Conservation (phyloP, 2,329 filamentous ascomycete species). For the Karstenula rhodostoma region DNA sequence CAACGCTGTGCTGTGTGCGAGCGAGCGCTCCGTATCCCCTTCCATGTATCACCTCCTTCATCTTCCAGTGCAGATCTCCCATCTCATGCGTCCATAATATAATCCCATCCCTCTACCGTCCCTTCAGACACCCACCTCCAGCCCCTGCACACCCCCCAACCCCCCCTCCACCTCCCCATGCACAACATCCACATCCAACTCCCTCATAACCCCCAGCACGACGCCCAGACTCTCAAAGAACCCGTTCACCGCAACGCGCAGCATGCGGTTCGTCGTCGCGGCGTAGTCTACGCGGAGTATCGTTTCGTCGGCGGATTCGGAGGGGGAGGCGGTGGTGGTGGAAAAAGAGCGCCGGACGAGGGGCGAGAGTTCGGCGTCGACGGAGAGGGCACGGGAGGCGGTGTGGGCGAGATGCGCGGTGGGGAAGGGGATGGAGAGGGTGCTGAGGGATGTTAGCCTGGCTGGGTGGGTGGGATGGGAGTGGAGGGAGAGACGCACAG, state of each 20-base stretch:
- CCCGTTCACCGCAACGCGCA: conserved; percentile 93
- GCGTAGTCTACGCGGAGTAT: conserved; percentile 79
- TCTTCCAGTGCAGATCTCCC: background rate
- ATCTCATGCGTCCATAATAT: background rate
- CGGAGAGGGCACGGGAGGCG: conserved; percentile 77
- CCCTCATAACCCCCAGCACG: conserved; percentile 87
- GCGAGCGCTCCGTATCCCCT: background rate
- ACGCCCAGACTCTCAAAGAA: conserved; percentile 92
- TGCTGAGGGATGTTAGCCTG: conserved; percentile 56
- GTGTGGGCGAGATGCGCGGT: conserved; percentile 78
- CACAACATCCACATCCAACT: conserved; percentile 85
- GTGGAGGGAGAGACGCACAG: conserved; percentile 38
- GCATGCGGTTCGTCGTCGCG: conserved; percentile 94
- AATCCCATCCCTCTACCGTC: background rate
- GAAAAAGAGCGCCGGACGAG: conserved; percentile 76
- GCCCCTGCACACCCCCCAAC: conserved; percentile 70
- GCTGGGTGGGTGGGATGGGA: background rate
- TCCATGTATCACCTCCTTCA: background rate
- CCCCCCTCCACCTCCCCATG: conserved; percentile 54
- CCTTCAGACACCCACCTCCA: conserved; percentile 73
- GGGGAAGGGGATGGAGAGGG: conserved; percentile 81
- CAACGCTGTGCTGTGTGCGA: background rate
- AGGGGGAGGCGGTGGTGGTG: conserved; percentile 53
- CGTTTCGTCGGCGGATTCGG: conserved; percentile 49
- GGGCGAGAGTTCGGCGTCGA: conserved; percentile 89